Evolutionary conservation across 805 yeast genomes (phyloP), one percentile per base, ranked within the genome.

Genomic region (Metschnikowia aberdeeniae): DNA sequence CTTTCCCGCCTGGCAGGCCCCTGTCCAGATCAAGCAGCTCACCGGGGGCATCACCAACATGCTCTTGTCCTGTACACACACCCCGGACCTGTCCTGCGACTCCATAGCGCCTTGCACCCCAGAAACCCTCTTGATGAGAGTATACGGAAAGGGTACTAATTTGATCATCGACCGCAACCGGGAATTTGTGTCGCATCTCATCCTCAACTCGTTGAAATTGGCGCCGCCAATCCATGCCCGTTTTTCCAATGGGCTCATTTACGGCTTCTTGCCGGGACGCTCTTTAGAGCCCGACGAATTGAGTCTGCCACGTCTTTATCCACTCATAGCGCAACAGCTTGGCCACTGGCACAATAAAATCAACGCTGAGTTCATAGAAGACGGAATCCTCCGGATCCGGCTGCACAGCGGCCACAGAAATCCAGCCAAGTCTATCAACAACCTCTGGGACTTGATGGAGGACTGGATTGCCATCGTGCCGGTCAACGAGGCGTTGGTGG

Each of bases 61-160:
- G 81, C 69, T 80, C 40, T 56, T 80, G 29, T 67, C 74, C 24
- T 77, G 82, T 54, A 62, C 63, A 8, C 70, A 68, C 49, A 17
- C 26, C 8, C 26, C 26, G 8, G 26, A 22, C 8, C 26, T 22
- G 26, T 37, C 30, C 31, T 12, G 31, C 31, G 31, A n/a, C 12
- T 29, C 31, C 2, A 3, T 3, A 3, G 31, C 13, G 6, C 13
- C 31, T 7, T 12, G 13, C 13, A 29, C 31, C 4, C 13, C 31
- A 8, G 75, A 73, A 44, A 64, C 62, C 5, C 80, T 77, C 0
- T 70, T 85, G 13, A 81, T 85, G 44, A 68, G 93, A 47, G 82
- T 86, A 0, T 85, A 86, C 53, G 93, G 93, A 7, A 75, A 78
- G 45, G 89, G 89, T 10, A 85, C 93, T 1, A 76, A 74, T 44